Evolutionary conservation across 768 basidiomycete species (phyloP).

Genomic region (Fistulinella prunicolor): DNA sequence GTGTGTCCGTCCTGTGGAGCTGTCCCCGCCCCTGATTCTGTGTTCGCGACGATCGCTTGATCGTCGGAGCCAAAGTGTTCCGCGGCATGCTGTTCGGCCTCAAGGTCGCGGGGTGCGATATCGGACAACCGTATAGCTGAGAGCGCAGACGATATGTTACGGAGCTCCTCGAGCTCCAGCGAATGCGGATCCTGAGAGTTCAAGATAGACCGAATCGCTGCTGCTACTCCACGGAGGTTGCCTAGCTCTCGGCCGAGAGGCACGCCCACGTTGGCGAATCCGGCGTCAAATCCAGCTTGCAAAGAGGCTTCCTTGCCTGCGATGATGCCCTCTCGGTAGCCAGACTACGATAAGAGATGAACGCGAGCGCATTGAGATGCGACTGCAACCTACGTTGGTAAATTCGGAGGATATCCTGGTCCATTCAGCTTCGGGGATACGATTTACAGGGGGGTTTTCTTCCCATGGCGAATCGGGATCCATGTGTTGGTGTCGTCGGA

Average conservation of each 20-base stretch:
- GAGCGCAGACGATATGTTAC: constrained; percentile 55
- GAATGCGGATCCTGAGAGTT: constrained; percentile 24
- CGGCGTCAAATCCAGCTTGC: constrained; percentile 88
- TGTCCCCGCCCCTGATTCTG: constrained; percentile 33
- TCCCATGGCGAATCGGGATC: constrained; percentile 58
- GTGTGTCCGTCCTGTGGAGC: constrained; percentile 29
- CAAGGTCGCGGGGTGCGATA: constrained; percentile 69
- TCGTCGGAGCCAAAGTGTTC: constrained; percentile 51
- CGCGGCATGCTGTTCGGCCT: constrained; percentile 74
- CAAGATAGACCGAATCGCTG: constrained; percentile 61
- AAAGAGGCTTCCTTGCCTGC: constrained; percentile 85
- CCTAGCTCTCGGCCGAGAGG: constrained; percentile 80
- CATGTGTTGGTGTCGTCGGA: constrained; percentile 9
- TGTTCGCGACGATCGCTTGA: constrained; percentile 33
- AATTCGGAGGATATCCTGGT: constrained; percentile 63
- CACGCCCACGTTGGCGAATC: constrained; percentile 69
- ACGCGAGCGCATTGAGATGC: background rate
- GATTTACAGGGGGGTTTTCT: constrained; percentile 37
- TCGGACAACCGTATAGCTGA: constrained; percentile 63
- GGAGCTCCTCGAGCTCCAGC: constrained; percentile 39
- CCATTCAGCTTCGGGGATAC: constrained; percentile 58
- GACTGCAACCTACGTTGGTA: constrained; percentile 69
- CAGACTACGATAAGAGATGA: constrained; percentile 51
- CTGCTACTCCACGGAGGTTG: constrained; percentile 65
- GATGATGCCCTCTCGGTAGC: constrained; percentile 95